A percentile compares a stretch with the other conserved stretches of the same genome.
phyloP scores from a whole-genome alignment of 1,284 basidiomycete species.

The Cryptococcus jaspeensis region DNA sequence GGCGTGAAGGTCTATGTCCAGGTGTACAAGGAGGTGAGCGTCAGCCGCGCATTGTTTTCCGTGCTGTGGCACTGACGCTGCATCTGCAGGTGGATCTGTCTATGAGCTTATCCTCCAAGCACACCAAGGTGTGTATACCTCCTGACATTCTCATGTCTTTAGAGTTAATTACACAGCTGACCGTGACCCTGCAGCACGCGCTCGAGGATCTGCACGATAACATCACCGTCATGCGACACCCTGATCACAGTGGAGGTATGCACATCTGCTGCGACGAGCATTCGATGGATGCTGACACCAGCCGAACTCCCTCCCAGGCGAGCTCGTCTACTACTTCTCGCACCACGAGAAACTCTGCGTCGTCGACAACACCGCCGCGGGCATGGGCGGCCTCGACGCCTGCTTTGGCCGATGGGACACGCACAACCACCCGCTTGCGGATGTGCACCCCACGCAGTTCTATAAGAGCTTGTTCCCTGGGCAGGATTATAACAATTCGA shows the following conservation, averaged over 20 bases:
- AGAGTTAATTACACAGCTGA: no score
- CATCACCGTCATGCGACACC: conserved; percentile 81
- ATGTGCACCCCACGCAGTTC: conserved; percentile 84
- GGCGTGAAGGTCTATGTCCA: conserved; percentile 86
- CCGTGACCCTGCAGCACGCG: conserved; percentile 56
- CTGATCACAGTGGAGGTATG: conserved; percentile 79
- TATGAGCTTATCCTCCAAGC: conserved; percentile 80
- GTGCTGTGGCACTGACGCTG: conserved; percentile 1
- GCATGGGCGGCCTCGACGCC: conserved; percentile 72
- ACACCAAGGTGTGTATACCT: conserved; percentile 65
- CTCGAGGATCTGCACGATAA: conserved; percentile 82
- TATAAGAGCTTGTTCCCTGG: conserved; percentile 81
- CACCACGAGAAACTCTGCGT: conserved; percentile 58
- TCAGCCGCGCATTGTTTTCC: no score
- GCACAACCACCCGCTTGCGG: conserved; percentile 72
- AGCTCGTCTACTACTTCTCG: conserved; percentile 48
- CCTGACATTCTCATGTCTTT: neutral
- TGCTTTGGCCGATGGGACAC: conserved; percentile 97
- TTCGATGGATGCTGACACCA: neutral
- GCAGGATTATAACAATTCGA: conserved; percentile 84
- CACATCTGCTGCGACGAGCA: conserved; percentile 30
- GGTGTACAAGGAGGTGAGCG: conserved; percentile 76
- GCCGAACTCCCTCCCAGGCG: conserved; percentile 15
- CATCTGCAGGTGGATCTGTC: conserved; percentile 70
- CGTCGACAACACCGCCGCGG: conserved; percentile 77